Evolutionary conservation across 352 stramenopile genomes (phyloP), one percentile per base, ranked within the genome.

Genomic region (Pythium dissimile): DNA sequence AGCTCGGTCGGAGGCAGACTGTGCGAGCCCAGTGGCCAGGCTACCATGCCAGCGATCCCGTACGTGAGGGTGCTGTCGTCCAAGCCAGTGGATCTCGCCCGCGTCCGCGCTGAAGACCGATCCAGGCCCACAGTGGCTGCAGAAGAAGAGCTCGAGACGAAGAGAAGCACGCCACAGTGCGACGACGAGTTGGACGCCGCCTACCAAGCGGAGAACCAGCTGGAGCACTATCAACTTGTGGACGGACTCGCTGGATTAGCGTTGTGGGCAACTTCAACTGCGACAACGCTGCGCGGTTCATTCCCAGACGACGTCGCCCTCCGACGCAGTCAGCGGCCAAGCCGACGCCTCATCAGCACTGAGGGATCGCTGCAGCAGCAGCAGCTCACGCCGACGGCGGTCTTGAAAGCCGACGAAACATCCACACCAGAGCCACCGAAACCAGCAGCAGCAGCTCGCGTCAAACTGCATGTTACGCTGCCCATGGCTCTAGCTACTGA

Each of bases 171-270:
- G 4, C 15, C 8, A 13, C 10, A 10, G 1, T 18, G 9, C 26
- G 49, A 55, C 46, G 42, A 10, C 3, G 41, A 54, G 3, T 15
- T 59, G 3, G 74, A 82, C 28, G 15, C 23, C 18, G 39, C 24
- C 5, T 86, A 81, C 39, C 42, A 51, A 18, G 24, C 39, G 31
- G 49, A 68, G 6, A 71, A 82, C 44, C 41, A 47, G 18, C 43
- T 67, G n/a, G 76, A 86, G 51, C 74, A 72, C 54, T 86, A 86
- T 37, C 39, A 74, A 18, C 59, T 78, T 5, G 35, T 35, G 2
- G 53, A 58, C 7, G 30, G 6, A 0, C 5, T 18, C 2, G n/a
- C 30, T n/a, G n/a, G n/a, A n/a, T n/a, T n/a, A n/a, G n/a, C n/a
- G n/a, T n/a, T n/a, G n/a, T n/a, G n/a, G 1, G 30, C 20, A 13